Evolutionary conservation across 371 early-diverging fungal species (phyloP).

Genomic region (Mortierella sp.): DNA sequence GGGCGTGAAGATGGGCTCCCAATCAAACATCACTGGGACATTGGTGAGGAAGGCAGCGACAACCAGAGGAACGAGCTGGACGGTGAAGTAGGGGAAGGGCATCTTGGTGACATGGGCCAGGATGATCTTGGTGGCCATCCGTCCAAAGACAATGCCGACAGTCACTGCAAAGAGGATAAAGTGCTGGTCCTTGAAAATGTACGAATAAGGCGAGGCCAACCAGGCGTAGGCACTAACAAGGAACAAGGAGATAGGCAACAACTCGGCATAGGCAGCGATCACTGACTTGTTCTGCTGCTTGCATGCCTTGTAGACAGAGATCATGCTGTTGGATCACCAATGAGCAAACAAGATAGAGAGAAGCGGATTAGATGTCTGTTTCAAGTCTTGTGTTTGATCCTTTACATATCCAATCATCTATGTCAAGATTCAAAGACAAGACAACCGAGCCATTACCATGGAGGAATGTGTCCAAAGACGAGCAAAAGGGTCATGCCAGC

Average conservation of each 20-base stretch:
- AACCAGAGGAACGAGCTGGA: slow-evolving; percentile 76
- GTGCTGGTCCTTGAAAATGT: slow-evolving; percentile 70
- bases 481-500: slow-evolving; percentile 67
- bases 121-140: slow-evolving; percentile 91
- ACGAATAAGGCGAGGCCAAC: slow-evolving; percentile 76
- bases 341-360: not conserved
- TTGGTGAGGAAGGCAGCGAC: slow-evolving; percentile 78
- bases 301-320: slow-evolving; percentile 78
- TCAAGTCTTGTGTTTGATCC: not conserved
- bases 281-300: slow-evolving; percentile 69
- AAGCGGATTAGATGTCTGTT: not conserved
- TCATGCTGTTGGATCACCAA: slow-evolving; percentile 55
- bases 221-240: slow-evolving; percentile 68
- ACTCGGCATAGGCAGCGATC: slow-evolving; percentile 67
- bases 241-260: slow-evolving; percentile 73
- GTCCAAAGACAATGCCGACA: slow-evolving; percentile 86
- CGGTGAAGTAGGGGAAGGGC: slow-evolving; percentile 81
- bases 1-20: slow-evolving; percentile 73
- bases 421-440: no score
- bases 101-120: slow-evolving; percentile 87
- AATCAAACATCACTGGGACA: slow-evolving; percentile 60
- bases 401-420: not conserved
- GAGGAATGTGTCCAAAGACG: slow-evolving; percentile 74
- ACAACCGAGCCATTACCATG: no score
- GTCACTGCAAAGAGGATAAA: slow-evolving; percentile 78